Percentiles rank a stretch among this genome's conserved stretches.
These are phyloP conservation scores for Pseudocercospora pini-densiflorae DNA, from an alignment of 2,329 filamentous ascomycete genomes.

Conservation along the genomic window DNA sequence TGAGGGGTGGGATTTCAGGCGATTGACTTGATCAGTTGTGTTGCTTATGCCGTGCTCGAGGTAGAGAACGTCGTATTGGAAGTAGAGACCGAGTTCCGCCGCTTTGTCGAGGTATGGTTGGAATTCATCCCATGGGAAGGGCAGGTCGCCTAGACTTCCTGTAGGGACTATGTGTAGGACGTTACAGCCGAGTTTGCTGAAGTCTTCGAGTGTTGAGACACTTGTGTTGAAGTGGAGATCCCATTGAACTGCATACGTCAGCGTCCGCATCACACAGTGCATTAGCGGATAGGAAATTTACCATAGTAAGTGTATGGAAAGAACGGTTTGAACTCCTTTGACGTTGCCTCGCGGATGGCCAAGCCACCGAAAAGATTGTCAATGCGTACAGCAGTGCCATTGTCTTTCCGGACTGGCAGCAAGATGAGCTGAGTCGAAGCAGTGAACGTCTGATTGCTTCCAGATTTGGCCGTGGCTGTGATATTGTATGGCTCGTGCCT, in stretches of 20 bases:
- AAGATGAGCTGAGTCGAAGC: slow-evolving; percentile 43
- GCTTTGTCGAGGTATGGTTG: slow-evolving; percentile 47
- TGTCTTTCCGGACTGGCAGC: slow-evolving; percentile 45
- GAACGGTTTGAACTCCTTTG: slow-evolving; percentile 41
- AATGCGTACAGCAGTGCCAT: slow-evolving; percentile 50
- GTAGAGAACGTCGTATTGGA: slow-evolving; percentile 52
- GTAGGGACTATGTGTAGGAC: slow-evolving; percentile 47
- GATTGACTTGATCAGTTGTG: slow-evolving; percentile 43
- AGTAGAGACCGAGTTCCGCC: slow-evolving; percentile 50
- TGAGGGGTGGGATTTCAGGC: slow-evolving; percentile 38
- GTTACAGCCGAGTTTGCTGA: slow-evolving; percentile 50
- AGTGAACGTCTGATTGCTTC: slow-evolving; percentile 41
- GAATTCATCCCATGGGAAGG: slow-evolving; percentile 48
- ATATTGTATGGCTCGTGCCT: slow-evolving; percentile 40
- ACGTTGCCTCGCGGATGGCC: slow-evolving; percentile 42
- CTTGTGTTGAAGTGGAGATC: slow-evolving; percentile 37
- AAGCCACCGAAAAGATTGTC: slow-evolving; percentile 53
- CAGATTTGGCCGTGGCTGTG: slow-evolving; percentile 39
- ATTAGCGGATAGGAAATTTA: too few species aligned
- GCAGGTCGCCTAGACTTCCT: slow-evolving; percentile 31
- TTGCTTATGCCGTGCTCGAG: slow-evolving; percentile 44
- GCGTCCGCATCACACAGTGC: too few species aligned
- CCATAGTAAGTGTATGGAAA: slow-evolving; percentile 53
- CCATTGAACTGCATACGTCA: slow-evolving; percentile 38
- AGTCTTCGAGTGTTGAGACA: slow-evolving; percentile 43